A percentile compares a stretch with the other conserved stretches of the same genome.
Conservation (phyloP, 2,329 filamentous ascomycete genomes). For the Penicillium psychrosexuale region DNA sequence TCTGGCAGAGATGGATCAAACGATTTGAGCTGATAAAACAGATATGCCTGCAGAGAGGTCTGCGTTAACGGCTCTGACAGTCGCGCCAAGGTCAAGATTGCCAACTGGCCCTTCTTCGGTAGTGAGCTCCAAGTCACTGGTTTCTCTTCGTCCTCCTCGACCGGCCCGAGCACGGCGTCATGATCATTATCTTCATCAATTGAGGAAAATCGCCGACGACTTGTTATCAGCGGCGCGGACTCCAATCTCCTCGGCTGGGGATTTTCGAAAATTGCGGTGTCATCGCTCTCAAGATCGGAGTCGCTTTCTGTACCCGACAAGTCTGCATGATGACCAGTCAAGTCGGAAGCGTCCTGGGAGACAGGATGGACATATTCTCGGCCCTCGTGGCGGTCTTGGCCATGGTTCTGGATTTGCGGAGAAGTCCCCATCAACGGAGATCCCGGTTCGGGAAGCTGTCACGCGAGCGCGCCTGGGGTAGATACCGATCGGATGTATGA, state of each 20-base stretch:
- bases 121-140: conserved; percentile 68
- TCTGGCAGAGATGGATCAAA: conserved; percentile 61
- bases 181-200: conserved; percentile 17
- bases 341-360: neutral
- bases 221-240: conserved; percentile 15
- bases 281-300: conserved; percentile 17
- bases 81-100: conserved; percentile 73
- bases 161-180: conserved; percentile 8
- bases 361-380: neutral
- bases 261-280: conserved; percentile 18
- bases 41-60: conserved; percentile 72
- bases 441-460: conserved; percentile 2
- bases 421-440: conserved; percentile 20
- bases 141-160: conserved; percentile 31
- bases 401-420: conserved; percentile 9
- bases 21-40: conserved; percentile 85
- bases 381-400: conserved; percentile 8
- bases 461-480: neutral
- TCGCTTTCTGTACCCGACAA: conserved; percentile 8
- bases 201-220: conserved; percentile 11
- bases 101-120: conserved; percentile 72
- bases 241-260: conserved; percentile 9
- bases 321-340: neutral
- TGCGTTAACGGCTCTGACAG: conserved; percentile 80
- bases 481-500: neutral